Evolutionary conservation across 495 filamentous ascomycete genomes (phyloP).

Genomic region (Aspergillus ostianus): DNA sequence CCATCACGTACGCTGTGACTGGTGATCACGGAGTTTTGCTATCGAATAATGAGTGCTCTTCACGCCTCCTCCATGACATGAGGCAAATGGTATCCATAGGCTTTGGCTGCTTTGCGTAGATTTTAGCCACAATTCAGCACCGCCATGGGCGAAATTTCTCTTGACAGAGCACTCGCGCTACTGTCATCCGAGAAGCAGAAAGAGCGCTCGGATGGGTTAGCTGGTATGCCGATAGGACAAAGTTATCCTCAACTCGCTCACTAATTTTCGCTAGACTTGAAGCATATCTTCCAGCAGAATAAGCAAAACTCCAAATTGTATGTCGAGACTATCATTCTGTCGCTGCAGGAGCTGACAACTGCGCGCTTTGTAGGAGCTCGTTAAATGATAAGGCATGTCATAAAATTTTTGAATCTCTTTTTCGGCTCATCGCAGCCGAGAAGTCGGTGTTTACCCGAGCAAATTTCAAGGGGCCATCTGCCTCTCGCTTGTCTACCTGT

Average conservation of each 20-base stretch:
- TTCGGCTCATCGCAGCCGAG: conserved; percentile 64
- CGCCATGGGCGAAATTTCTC: conserved; percentile 37
- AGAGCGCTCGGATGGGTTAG: conserved; percentile 51
- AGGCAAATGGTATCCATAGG: neutral
- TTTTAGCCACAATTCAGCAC: conserved; percentile 4
- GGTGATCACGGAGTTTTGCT: neutral
- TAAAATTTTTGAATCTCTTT: conserved; percentile 77
- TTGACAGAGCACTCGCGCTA: conserved; percentile 38
- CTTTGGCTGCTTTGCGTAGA: neutral
- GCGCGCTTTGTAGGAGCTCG: conserved; percentile 34
- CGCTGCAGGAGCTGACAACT: conserved; percentile 17
- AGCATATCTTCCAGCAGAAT: conserved; percentile 61
- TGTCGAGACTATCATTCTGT: conserved; percentile 13
- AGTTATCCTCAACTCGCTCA: conserved; percentile 8
- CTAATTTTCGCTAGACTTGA: conserved; percentile 49
- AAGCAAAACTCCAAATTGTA: conserved; percentile 57
- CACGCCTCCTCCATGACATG: neutral
- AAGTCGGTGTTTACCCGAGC: conserved; percentile 60
- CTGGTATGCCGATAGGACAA: conserved; percentile 38
- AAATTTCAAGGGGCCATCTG: conserved; percentile 43
- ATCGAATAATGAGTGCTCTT: neutral
- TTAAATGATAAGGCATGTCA: conserved; percentile 78
- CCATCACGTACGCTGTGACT: neutral
- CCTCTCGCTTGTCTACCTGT: conserved; percentile 62
- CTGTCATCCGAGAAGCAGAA: conserved; percentile 54